Conservation (phyloP, 176 grass and related monocot species). For the sorghum (Sorghum bicolor) region Sorghum_bicolor_NCBIv3 NC_012871.2:76405501-76406000, state of each 20-base stretch:
- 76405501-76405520: conserved; percentile 76
- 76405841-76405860: conserved; percentile 27
- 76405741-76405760: conserved; percentile 31
- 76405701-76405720: conserved; percentile 43
- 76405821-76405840: conserved; percentile 32
- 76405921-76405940: too few relatives aligned
- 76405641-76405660: conserved; percentile 40
- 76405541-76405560: conserved; percentile 36
- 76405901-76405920: too few relatives aligned
- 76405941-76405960: too few relatives aligned
- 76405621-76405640: conserved; percentile 62
- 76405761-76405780: conserved; percentile 39
- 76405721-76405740: conserved; percentile 35
- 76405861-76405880: too few relatives aligned
- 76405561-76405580: neutral
- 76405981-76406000: too few relatives aligned
- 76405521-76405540: conserved; percentile 26
- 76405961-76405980: too few relatives aligned
- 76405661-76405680: conserved; percentile 54
- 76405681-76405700: conserved; percentile 61
- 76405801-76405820: neutral
- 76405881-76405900: too few relatives aligned
- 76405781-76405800: conserved; percentile 62
- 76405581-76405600: conserved; percentile 62
- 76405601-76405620: conserved; percentile 22